Evolutionary conservation across 2,329 filamentous ascomycete species (phyloP), one percentile per base, ranked within the genome.

Genomic region (Trichoderma sp.): DNA sequence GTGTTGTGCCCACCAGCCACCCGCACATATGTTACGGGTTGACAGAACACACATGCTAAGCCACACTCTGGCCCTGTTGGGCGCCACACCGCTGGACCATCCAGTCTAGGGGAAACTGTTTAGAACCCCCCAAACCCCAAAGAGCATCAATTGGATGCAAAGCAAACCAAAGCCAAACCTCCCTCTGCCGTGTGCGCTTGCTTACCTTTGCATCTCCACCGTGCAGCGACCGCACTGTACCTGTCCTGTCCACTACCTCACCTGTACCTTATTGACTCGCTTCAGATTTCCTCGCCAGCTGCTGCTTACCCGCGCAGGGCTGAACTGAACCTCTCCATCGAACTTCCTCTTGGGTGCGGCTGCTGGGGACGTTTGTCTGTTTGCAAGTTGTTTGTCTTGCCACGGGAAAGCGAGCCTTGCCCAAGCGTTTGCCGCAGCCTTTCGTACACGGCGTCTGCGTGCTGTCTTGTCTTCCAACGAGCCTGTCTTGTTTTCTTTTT

Each of bases 301-400:
- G 34, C 65, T 69, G 56, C 65, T 60, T 69, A 30, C 67, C 57
- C 36, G 18, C 39, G 67, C 57, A 70, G 67, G 39, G 67, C 67
- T 34, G 57, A 70, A 60, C 18, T 14, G 18, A 60, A 34, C 30
- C 57, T 51, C 12, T 61, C 56, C 53, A 70, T 53, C 36, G 53
- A 66, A 66, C 56, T 28, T 21, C 51, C 51, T 57, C 62, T 53
- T 43, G 56, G 70, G 63, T 34, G 70, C 63, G 63, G 70, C 63
- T 67, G 70, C 63, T 66, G 62, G 62, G 70, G 51, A 71, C 34
- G 53, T 56, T 53, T 65, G 70, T 67, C 63, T 30, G 57, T 62
- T 53, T 61, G 36, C 34, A 36, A 36, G 34, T 51, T 60, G 9
- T 34, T 60, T 34, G 57, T 7, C 57, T 60, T 30, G 26, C 14